phyloP scores from a whole-genome alignment of 208 protist species.

The Crithidia bombi region DNA sequence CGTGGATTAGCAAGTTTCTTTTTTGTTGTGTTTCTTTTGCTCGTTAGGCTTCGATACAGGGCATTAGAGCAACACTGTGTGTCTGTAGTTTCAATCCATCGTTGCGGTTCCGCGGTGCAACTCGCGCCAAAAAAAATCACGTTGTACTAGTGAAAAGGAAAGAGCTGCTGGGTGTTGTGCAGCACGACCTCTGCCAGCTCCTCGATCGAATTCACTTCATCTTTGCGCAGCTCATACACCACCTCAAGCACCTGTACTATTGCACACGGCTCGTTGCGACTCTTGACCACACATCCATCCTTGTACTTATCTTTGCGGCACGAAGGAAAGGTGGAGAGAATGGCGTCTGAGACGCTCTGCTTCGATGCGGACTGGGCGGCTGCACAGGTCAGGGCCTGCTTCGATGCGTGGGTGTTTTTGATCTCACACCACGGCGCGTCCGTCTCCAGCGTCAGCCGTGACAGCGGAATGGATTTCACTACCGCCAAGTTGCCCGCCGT shows the following conservation, averaged over 20 bases:
- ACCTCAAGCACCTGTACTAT: constrained; percentile 69
- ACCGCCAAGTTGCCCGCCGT: constrained; percentile 90
- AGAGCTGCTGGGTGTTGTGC: constrained; percentile 59
- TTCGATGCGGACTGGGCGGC: constrained; percentile 10
- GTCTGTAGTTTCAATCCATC: too few relatives aligned
- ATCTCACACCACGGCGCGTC: constrained; percentile 96
- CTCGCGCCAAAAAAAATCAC: background rate
- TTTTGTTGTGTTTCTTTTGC: background rate
- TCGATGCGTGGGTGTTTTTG: constrained; percentile 88
- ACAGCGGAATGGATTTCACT: constrained; percentile 77
- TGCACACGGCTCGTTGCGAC: constrained; percentile 74
- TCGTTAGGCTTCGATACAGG: background rate
- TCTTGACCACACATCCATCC: constrained; percentile 64
- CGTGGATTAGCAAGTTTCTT: background rate
- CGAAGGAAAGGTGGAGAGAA: constrained; percentile 45
- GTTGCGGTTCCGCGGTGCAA: background rate
- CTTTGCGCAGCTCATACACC: constrained; percentile 63
- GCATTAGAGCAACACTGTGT: background rate
- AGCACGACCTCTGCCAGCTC: constrained; percentile 49
- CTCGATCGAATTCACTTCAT: constrained; percentile 50
- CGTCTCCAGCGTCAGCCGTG: constrained; percentile 95
- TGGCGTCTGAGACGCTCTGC: constrained; percentile 39
- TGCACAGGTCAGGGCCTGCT: constrained; percentile 33
- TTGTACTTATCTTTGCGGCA: constrained; percentile 78
- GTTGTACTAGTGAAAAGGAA: constrained; percentile 42